Conservation (phyloP, 768 basidiomycete species). For the Lactarius tabidus region DNA sequence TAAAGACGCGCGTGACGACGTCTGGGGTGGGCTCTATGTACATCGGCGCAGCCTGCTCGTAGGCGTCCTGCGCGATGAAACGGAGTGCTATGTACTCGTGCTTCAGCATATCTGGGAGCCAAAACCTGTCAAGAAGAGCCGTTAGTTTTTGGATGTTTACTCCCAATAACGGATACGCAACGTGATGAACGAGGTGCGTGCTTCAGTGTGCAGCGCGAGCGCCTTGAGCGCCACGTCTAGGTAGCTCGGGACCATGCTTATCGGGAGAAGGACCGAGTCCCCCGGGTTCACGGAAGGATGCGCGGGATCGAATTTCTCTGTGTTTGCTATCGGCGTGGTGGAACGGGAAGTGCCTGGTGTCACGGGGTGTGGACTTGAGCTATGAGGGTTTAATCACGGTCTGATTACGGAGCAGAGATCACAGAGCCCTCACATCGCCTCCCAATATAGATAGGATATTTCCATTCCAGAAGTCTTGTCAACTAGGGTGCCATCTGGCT, state of each 20-base stretch:
- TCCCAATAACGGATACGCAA: constrained; percentile 21
- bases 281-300: constrained; percentile 5
- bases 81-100: constrained; percentile 42
- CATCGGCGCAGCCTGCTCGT: constrained; percentile 32
- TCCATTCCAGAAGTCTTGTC: constrained; percentile 9
- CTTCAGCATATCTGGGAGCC: constrained; percentile 42
- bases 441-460: constrained; percentile 20
- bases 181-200: constrained; percentile 46
- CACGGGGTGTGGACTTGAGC: not conserved
- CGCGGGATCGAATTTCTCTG: constrained; percentile 18
- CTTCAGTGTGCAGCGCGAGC: constrained; percentile 41
- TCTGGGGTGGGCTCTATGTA: constrained; percentile 38
- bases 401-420: not conserved
- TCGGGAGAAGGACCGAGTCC: constrained; percentile 29
- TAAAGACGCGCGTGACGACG: constrained; percentile 44
- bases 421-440: constrained; percentile 10
- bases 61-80: constrained; percentile 43
- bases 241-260: constrained; percentile 34
- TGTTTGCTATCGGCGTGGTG: not conserved
- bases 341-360: constrained; percentile 3
- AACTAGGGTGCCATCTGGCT: constrained; percentile 13
- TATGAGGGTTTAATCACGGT: constrained; percentile 3
- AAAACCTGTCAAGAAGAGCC: constrained; percentile 30
- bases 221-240: constrained; percentile 34
- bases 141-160: not conserved